Conservation (phyloP, 202 grass and related monocot genomes). For the Elaeis oleifera region DNA sequence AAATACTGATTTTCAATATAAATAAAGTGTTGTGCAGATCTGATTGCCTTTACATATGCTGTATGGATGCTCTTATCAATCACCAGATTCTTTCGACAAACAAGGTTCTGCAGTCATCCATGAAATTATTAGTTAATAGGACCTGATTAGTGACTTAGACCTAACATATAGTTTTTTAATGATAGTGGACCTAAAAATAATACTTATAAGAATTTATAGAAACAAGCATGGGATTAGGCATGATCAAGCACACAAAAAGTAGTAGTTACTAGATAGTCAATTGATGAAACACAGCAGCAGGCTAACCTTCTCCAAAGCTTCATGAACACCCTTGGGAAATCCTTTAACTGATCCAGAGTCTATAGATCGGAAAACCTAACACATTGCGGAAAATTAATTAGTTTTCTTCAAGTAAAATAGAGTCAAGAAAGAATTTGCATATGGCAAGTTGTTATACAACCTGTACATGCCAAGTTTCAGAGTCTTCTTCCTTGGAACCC, state of each 20-base stretch:
- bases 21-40: conserved; percentile 95
- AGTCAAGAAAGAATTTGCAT: not conserved
- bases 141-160: conserved; percentile 1
- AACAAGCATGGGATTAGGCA: too few species aligned
- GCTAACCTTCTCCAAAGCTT: conserved; percentile 59
- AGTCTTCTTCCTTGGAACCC: conserved; percentile 57
- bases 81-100: conserved; percentile 75
- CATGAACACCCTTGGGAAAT: conserved; percentile 63
- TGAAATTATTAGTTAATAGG: conserved; percentile 17
- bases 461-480: conserved; percentile 97
- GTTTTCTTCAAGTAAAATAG: too few species aligned
- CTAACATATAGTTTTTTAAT: not conserved
- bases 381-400: conserved; percentile 22
- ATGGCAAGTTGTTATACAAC: conserved; percentile 20
- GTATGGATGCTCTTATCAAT: conserved; percentile 97
- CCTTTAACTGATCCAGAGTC: conserved; percentile 95
- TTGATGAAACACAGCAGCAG: conserved; percentile 8
- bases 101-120: conserved; percentile 67
- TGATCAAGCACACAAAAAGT: too few species aligned
- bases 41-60: conserved; percentile 90
- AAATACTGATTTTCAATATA: conserved; percentile 99
- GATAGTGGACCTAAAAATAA: not conserved
- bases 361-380: conserved; percentile 86
- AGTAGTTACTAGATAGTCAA: too few species aligned
- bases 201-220: too few species aligned